These are phyloP conservation scores for Phytophthora nicotianae DNA, from an alignment of 352 stramenopile genomes.

Conservation along the genomic window DNA sequence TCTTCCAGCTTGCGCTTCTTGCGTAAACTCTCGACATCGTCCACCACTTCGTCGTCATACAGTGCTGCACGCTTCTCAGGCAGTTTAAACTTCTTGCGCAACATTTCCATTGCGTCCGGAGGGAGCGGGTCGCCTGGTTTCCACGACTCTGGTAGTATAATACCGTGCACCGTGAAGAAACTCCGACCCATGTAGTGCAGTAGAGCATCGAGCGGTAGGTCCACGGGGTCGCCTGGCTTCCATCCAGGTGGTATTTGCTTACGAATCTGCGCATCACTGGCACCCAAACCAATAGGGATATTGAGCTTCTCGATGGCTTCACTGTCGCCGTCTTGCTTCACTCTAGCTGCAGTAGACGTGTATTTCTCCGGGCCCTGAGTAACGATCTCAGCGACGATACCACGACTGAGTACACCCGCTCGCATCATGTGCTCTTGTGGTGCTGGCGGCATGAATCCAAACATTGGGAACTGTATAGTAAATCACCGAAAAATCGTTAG, in stretches of 20 bases:
- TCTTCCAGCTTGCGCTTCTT: slow-evolving; percentile 75
- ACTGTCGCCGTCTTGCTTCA: slow-evolving; percentile 37
- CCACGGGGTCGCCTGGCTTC: slow-evolving; percentile 81
- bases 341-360: slow-evolving; percentile 49
- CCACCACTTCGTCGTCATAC: slow-evolving; percentile 80
- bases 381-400: slow-evolving; percentile 80
- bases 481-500: slow-evolving; percentile 4
- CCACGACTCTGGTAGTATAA: slow-evolving; percentile 71
- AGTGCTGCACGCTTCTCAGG: slow-evolving; percentile 67
- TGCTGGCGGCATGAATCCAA: slow-evolving; percentile 86
- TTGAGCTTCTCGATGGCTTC: slow-evolving; percentile 49
- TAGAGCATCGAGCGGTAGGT: slow-evolving; percentile 76
- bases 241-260: slow-evolving; percentile 81
- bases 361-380: slow-evolving; percentile 74
- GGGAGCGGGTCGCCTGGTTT: slow-evolving; percentile 74
- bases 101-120: slow-evolving; percentile 71
- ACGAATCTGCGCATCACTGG: slow-evolving; percentile 71
- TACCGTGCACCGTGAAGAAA: slow-evolving; percentile 79
- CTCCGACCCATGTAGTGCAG: slow-evolving; percentile 81
- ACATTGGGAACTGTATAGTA: slow-evolving; percentile 74
- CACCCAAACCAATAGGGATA: slow-evolving; percentile 71
- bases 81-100: slow-evolving; percentile 84
- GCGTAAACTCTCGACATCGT: slow-evolving; percentile 65
- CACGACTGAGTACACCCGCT: slow-evolving; percentile 78
- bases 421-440: slow-evolving; percentile 89